phyloP scores from a whole-genome alignment of 306 rosid species.

The Vachellia collinsii region DNA sequence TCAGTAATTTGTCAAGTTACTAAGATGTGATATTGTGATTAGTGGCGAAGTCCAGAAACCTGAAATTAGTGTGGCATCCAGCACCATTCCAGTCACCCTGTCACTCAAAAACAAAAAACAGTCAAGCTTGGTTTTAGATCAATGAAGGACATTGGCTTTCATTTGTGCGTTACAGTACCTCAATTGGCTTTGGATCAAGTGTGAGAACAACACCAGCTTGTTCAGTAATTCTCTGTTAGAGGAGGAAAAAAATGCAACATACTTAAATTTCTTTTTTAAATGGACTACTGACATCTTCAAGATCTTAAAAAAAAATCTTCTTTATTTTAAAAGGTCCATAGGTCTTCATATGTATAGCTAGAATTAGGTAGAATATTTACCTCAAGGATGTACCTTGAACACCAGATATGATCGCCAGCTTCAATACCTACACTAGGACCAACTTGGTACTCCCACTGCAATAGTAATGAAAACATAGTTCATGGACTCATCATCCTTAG shows the following conservation, averaged over 20 bases:
- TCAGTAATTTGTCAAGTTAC: constrained; percentile 17
- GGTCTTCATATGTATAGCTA: neutral
- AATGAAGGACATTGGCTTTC: constrained; percentile 10
- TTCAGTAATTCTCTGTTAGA: constrained; percentile 92
- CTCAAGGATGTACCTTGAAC: constrained; percentile 94
- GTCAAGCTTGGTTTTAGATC: constrained; percentile 4
- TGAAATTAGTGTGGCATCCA: constrained; percentile 97
- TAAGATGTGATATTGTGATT: constrained; percentile 21
- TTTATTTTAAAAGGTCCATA: constrained; percentile 26
- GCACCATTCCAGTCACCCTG: constrained; percentile 99
- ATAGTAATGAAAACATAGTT: constrained; percentile 28
- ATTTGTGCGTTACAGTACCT: constrained; percentile 51
- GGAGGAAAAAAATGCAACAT: constrained; percentile 24
- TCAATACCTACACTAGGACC: constrained; percentile 99
- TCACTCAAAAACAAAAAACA: constrained; percentile 20
- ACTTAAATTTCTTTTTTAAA: neutral
- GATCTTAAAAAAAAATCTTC: neutral
- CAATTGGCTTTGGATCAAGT: constrained; percentile 97
- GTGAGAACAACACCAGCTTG: constrained; percentile 96
- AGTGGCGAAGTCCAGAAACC: constrained; percentile 50
- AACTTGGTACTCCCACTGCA: constrained; percentile 99
- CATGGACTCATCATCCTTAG: constrained; percentile 29
- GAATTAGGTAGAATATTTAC: constrained; percentile 54
- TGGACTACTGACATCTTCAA: neutral
- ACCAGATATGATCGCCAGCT: constrained; percentile 93